Base-by-base conservation (phyloP, 2,329 filamentous ascomycete species). In the Myriosclerotinia curreyana region DNA sequence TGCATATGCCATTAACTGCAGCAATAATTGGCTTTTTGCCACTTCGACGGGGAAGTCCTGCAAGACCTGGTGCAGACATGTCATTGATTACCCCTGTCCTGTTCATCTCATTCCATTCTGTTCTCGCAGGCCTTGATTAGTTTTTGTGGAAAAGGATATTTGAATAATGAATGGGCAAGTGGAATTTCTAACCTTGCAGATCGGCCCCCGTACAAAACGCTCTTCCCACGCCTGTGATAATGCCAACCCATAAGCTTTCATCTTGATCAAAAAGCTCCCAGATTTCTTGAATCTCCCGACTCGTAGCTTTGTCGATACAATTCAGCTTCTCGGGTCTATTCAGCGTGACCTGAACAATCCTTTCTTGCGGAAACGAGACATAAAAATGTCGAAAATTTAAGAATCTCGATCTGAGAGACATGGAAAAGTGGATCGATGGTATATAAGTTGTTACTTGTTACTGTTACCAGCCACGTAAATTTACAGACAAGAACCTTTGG, bases 21-120 rank as follows among this genome's bases (percentile, higher is more conserved):
- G 86, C 87, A 46, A 92, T 81, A 66, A 93, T 81, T 14, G 90
- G 90, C 72, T 92, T 93, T 75, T 83, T 85, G 61, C 88, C 88
- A 14, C 76, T 74, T 15, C 86, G 77, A 49, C 81, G 76, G 49
- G 81, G 83, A 17, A 88, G 71, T 0, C 83, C 85, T 46, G 77
- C 80, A 38, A 64, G 56, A 20, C 62, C 62, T 31, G 58, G 58
- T 40, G 78, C 73, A 0, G 77, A 60, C 62, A 61, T 68, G 48
- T 62, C 50, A 58, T 68, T 68, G 34, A 67, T 55, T 9, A 68
- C 56, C 28, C 66, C 66, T 28, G 66, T 60, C 31, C 60, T 58
- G 28, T 68, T 68, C 66, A 68, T 68, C 40, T 49, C 74, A 67
- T 82, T 77, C 85, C 85, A 87, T 76, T 88, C 85, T 74, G 40